phyloP scores from a whole-genome alignment of 2,329 filamentous ascomycete genomes.

The Colletotrichum filicis region DNA sequence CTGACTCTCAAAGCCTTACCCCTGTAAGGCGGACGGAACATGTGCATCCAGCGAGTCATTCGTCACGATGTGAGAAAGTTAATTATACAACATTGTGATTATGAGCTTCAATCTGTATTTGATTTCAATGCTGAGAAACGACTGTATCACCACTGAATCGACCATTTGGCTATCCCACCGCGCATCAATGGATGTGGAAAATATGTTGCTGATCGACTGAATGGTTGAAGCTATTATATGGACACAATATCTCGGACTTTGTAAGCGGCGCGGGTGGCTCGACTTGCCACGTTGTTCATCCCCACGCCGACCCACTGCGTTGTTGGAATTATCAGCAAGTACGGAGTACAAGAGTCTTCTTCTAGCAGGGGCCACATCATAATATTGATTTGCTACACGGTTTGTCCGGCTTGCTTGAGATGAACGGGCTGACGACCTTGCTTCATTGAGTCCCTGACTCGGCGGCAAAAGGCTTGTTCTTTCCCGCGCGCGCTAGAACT shows the following conservation, averaged over 20 bases:
- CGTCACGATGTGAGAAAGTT: background rate
- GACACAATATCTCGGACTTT: background rate
- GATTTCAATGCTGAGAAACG: background rate
- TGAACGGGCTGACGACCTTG: background rate
- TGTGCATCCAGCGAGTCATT: constrained; percentile 1
- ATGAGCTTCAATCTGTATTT: background rate
- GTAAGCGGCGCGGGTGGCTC: background rate
- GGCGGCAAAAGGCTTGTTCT: background rate
- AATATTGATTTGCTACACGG: background rate
- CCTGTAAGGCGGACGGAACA: background rate
- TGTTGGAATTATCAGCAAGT: background rate
- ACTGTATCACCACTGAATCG: background rate
- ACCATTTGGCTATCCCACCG: background rate
- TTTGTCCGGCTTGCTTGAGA: background rate
- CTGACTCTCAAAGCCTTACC: background rate
- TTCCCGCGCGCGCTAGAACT: background rate
- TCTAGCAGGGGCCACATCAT: background rate
- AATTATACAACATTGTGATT: background rate
- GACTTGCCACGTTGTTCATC: background rate
- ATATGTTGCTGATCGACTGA: background rate
- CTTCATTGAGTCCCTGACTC: background rate
- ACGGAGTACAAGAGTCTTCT: background rate
- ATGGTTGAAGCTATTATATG: background rate
- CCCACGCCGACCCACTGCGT: background rate
- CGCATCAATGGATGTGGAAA: background rate